These are phyloP conservation scores for Globisporangium mamillatum DNA, from an alignment of 352 stramenopile species.

Conservation along the genomic window DNA sequence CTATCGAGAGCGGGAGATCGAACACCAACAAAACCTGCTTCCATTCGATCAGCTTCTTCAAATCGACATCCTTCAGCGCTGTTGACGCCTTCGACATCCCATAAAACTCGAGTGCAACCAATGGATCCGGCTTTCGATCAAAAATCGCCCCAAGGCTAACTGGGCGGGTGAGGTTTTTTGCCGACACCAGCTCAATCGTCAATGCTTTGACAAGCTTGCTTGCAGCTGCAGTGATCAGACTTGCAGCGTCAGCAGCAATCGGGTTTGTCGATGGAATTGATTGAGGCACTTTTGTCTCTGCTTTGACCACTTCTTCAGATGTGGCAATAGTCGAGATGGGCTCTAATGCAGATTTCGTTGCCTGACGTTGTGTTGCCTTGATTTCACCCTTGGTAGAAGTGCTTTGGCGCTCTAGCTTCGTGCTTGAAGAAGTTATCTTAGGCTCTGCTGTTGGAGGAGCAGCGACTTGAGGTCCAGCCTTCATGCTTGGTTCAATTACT, in stretches of 20 bases:
- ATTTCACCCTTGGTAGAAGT: background rate
- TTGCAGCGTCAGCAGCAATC: background rate
- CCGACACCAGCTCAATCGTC: constrained; percentile 30
- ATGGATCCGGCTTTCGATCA: constrained; percentile 39
- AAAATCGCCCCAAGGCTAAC: constrained; percentile 31
- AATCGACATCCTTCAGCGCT: constrained; percentile 33
- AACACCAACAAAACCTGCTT: constrained; percentile 20
- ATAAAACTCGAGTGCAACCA: constrained; percentile 31
- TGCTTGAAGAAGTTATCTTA: too few species aligned
- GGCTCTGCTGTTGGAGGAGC: background rate
- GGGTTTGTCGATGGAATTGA: background rate
- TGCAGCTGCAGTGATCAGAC: background rate
- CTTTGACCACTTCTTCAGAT: background rate
- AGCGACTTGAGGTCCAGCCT: background rate
- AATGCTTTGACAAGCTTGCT: constrained; percentile 17
- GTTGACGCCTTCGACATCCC: constrained; percentile 20
- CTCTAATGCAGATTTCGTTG: background rate
- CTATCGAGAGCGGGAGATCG: constrained; percentile 16
- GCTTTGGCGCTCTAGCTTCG: background rate
- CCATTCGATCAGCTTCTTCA: constrained; percentile 36
- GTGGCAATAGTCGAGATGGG: background rate
- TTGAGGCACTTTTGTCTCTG: background rate
- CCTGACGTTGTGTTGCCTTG: background rate
- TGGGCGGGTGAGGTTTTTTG: constrained; percentile 26
- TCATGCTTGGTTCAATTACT: background rate